Evolutionary conservation across 768 basidiomycete species (phyloP).

Genomic region (Neoboletus brunneissimus): DNA sequence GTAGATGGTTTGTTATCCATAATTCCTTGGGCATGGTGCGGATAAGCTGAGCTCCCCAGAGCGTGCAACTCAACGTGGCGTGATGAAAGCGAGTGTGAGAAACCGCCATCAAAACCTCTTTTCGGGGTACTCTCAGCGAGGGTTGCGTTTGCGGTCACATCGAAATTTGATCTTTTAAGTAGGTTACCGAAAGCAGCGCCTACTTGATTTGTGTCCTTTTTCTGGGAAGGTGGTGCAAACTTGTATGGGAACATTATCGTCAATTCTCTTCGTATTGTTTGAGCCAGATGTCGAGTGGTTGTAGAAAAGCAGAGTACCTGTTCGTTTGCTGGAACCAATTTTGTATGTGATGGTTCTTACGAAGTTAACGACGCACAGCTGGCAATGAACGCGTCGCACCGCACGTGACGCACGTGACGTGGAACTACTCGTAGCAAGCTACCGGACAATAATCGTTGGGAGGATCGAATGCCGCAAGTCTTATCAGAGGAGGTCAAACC

Average conservation of each 20-base stretch:
- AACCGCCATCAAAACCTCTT: slow-evolving; percentile 6
- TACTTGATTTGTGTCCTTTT: slow-evolving; percentile 2
- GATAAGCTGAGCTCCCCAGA: slow-evolving; percentile 6
- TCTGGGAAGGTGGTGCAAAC: slow-evolving; percentile 14
- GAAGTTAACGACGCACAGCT: not conserved
- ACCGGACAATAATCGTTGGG: too few species aligned
- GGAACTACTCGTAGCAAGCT: too few species aligned
- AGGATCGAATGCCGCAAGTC: too few species aligned
- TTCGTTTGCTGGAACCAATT: not conserved
- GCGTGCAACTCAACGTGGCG: slow-evolving; percentile 12
- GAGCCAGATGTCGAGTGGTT: not conserved
- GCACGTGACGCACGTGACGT: slow-evolving; percentile 20
- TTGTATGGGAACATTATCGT: slow-evolving; percentile 19
- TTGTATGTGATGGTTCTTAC: not conserved
- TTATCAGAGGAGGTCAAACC: not conserved
- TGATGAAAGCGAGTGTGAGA: slow-evolving; percentile 11
- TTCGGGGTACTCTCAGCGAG: slow-evolving; percentile 2
- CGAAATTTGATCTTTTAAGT: slow-evolving; percentile 11
- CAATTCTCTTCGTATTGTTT: not conserved
- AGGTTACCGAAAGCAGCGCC: slow-evolving; percentile 2
- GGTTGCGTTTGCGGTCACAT: slow-evolving; percentile 6
- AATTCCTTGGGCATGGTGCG: not conserved
- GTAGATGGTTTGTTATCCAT: slow-evolving; percentile 4
- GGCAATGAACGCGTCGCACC: slow-evolving; percentile 1
- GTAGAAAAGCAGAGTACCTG: not conserved